Percentiles rank a stretch among this genome's conserved stretches.
phyloP scores from a whole-genome alignment of 2,329 filamentous ascomycete species.

The Xylariaceae sp. region DNA sequence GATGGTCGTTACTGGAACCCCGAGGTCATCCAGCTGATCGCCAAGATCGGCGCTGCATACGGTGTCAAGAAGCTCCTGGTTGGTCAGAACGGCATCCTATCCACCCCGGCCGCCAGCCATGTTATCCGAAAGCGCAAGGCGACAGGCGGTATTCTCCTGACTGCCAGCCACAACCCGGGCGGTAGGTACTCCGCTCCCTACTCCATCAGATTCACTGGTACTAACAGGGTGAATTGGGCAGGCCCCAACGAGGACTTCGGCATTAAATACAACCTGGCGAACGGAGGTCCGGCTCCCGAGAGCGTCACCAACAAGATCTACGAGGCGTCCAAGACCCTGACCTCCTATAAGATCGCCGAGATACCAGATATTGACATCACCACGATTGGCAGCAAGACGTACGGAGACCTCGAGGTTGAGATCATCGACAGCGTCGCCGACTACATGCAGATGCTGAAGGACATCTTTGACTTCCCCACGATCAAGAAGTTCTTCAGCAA shows the following conservation, averaged over 20 bases:
- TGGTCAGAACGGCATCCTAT: conserved; percentile 93
- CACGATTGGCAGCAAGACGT: conserved; percentile 74
- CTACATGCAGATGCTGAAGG: conserved; percentile 92
- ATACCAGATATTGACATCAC: conserved; percentile 80
- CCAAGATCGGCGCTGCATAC: conserved; percentile 93
- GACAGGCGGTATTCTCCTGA: conserved; percentile 92
- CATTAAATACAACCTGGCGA: conserved; percentile 99
- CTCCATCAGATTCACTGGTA: neutral
- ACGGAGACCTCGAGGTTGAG: conserved; percentile 85
- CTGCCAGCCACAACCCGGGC: conserved; percentile 96
- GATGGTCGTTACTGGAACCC: conserved; percentile 97
- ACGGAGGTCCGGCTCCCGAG: conserved; percentile 92
- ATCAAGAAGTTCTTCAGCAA: conserved; percentile 89
- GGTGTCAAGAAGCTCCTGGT: conserved; percentile 98
- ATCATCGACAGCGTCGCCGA: conserved; percentile 88
- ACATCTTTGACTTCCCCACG: conserved; percentile 94
- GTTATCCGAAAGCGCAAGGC: conserved; percentile 91
- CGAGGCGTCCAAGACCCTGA: conserved; percentile 81
- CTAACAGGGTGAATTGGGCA: conserved; percentile 27
- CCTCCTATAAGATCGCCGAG: conserved; percentile 84
- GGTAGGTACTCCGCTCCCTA: conserved; percentile 46
- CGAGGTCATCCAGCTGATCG: conserved; percentile 92
- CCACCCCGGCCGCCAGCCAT: conserved; percentile 92
- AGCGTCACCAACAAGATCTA: conserved; percentile 97
- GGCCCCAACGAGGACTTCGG: conserved; percentile 93